Percentiles rank a stretch among this genome's conserved stretches.
These are phyloP conservation scores for Wallacemonas rigidus DNA, from an alignment of 208 protist species.

Conservation along the genomic window DNA sequence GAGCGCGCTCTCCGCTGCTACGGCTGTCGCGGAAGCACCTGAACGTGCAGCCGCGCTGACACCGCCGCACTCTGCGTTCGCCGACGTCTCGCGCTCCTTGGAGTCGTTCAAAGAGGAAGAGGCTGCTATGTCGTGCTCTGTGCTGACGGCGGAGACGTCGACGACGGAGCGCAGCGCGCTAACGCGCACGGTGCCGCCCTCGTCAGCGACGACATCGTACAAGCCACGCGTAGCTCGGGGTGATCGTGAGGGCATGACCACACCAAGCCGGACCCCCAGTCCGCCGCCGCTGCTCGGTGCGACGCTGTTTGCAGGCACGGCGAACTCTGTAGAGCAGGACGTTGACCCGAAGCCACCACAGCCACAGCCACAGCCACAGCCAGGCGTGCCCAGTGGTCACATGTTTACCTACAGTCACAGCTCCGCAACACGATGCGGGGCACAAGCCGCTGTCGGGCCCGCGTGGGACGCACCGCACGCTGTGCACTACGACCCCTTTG, in stretches of 20 bases:
- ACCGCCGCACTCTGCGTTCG: background rate
- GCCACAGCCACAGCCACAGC: too few species aligned
- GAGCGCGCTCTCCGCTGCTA: too few species aligned
- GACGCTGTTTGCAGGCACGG: too few species aligned
- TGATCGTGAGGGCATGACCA: too few species aligned
- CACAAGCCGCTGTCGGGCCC: too few species aligned
- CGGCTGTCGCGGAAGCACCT: too few species aligned
- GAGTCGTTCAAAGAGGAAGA: background rate
- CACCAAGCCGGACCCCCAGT: too few species aligned
- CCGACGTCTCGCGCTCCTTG: background rate
- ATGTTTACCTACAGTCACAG: background rate
- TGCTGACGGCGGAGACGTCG: background rate
- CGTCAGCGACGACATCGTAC: background rate
- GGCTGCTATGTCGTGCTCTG: background rate
- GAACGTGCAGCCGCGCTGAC: background rate
- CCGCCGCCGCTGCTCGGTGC: too few species aligned
- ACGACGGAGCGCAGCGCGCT: background rate
- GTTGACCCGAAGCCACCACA: too few species aligned
- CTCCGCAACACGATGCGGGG: background rate
- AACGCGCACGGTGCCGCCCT: background rate
- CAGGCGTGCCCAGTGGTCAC: background rate
- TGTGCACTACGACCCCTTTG: conserved; percentile 8
- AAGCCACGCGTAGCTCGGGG: background rate
- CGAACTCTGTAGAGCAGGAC: too few species aligned
- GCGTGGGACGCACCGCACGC: background rate